These are phyloP conservation scores for Canariomyces notabilis DNA, from an alignment of 2,329 filamentous ascomycete genomes.

Conservation along the genomic window DNA sequence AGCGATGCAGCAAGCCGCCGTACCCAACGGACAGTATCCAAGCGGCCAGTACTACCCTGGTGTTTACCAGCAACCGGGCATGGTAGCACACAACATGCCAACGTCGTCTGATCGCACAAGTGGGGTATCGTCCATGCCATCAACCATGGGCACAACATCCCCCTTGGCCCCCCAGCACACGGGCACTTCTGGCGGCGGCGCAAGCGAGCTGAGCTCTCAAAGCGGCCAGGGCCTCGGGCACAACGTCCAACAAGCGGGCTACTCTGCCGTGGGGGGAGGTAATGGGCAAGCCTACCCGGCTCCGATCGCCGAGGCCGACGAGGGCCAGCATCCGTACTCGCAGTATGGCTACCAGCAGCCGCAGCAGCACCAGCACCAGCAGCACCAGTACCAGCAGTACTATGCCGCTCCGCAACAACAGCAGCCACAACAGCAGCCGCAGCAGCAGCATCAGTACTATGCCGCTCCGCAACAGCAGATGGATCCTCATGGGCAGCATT, in stretches of 20 bases:
- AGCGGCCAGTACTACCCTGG: slow-evolving; percentile 4
- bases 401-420: slow-evolving; percentile 1
- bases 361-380: slow-evolving; percentile 4
- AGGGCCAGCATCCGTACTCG: slow-evolving; percentile 4
- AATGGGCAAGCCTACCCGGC: slow-evolving; percentile 9
- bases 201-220: slow-evolving; percentile 19
- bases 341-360: slow-evolving; percentile 2
- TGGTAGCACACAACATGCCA: neutral
- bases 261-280: neutral
- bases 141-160: neutral
- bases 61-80: neutral
- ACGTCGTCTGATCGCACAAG: slow-evolving; percentile 5
- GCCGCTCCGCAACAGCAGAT: neutral
- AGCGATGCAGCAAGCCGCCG: slow-evolving; percentile 7
- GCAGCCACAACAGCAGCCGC: slow-evolving; percentile 1
- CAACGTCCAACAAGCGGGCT: slow-evolving; percentile 7
- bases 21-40: too few species aligned
- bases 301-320: slow-evolving; percentile 20
- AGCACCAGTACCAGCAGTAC: slow-evolving; percentile 5
- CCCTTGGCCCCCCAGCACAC: slow-evolving; percentile 18
- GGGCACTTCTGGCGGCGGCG: slow-evolving; percentile 12
- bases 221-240: slow-evolving; percentile 10
- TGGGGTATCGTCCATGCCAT: slow-evolving; percentile 1
- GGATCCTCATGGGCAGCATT: slow-evolving; percentile 1
- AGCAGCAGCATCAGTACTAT: slow-evolving; percentile 3